Base-by-base conservation (phyloP, 2,329 filamentous ascomycete genomes). In the Lasiodiplodia hormozganensis region DNA sequence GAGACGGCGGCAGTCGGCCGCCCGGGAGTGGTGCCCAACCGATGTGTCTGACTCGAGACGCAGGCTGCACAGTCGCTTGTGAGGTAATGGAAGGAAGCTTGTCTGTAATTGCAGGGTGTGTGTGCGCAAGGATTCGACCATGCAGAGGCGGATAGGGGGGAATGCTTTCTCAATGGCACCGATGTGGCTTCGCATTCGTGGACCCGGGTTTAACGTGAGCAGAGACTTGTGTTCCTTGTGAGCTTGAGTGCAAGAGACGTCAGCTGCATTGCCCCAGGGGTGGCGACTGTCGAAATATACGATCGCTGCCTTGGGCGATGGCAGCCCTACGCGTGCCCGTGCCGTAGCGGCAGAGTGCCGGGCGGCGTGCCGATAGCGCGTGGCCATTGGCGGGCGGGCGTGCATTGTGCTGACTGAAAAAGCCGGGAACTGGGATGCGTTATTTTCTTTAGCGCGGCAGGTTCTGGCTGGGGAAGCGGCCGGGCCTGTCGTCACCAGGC, bases 371-470 rank as follows among this genome's bases (percentile, higher is more conserved):
- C 60, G 47, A 34, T 34, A 2, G 14, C 28, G 28, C 6, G 28
- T 8, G 28, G 18, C 23, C 16, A 60, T 60, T 60, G 57, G 57
- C 10, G 23, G 57, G 28, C 43, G 43, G 5, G 43, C n/a, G 43
- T 8, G 40, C 58, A 21, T 34, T 8, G 31, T 38, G 60, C 60
- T 64, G 52, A 64, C 12, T 62, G 40, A 51, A 34, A 25, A 49
- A 64, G 47, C 47, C 14, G 43, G 31, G 60, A 64, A 52, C 60
- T 64, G 60, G 60, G 60, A 49, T 67, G 65, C 65, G 65, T 34
- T 51, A 67, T 67, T 67, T 36, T 67, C 31, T 34, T 54, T 67
- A 52, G 65, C 65, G 62, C 51, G 34, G 58, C 58, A 49, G 25
- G 58, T 54, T 31, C 49, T 43, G 49, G 53, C 53, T 23, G 53